These are phyloP conservation scores for Pichia sp. DNA, from an alignment of 1,139 yeast species.

Conservation along the genomic window DNA sequence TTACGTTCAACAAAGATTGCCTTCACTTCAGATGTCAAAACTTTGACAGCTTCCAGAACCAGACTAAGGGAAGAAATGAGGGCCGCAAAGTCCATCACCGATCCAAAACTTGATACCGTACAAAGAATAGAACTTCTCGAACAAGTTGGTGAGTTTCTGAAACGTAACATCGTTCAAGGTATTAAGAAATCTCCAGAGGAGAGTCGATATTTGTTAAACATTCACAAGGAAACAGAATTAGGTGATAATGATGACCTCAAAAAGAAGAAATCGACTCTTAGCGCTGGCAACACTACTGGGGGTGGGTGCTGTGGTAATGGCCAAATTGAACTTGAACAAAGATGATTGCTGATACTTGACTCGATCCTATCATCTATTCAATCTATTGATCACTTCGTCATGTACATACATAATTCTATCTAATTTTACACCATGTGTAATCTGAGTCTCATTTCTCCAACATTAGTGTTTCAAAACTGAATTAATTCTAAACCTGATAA, in stretches of 20 bases:
- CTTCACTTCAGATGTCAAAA: conserved; percentile 48
- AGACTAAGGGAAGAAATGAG: conserved; percentile 42
- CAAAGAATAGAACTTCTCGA: conserved; percentile 56
- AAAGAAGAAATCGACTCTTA: conserved; percentile 27
- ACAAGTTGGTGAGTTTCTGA: conserved; percentile 62
- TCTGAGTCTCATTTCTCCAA: no score
- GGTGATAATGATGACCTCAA: conserved; percentile 76
- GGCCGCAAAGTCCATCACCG: conserved; percentile 30
- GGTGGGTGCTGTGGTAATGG: conserved; percentile 45
- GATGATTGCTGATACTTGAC: no score
- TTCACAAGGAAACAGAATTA: conserved; percentile 76
- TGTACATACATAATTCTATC: no score
- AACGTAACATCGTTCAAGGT: conserved; percentile 82
- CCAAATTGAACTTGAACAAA: conserved; percentile 16
- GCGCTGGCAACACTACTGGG: conserved; percentile 24
- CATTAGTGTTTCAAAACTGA: no score
- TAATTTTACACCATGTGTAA: no score
- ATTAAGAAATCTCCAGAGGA: conserved; percentile 39
- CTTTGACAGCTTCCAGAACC: conserved; percentile 55
- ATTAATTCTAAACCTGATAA: no score
- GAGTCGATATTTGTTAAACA: conserved; percentile 47
- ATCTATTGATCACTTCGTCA: no score
- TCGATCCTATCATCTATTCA: no score
- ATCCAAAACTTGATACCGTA: conserved; percentile 41
- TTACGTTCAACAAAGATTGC: conserved; percentile 63